Evolutionary conservation across 441 rosid genomes (phyloP), one percentile per base, ranked within the genome.

Genomic region (Flueggea neowawraea): DNA sequence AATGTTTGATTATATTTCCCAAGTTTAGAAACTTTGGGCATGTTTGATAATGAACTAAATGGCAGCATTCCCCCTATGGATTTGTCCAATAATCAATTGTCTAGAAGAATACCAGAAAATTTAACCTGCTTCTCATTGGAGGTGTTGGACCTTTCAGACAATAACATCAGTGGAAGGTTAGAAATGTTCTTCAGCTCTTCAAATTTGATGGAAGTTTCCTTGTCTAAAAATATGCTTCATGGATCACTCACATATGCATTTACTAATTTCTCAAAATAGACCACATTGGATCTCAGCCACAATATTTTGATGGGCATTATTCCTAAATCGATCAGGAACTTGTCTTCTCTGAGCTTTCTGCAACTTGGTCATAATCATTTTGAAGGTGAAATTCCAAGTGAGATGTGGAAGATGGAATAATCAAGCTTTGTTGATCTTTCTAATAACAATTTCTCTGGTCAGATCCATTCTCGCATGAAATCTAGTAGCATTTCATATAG

Each of bases 51-150:
- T n/a, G n/a, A n/a, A n/a, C n/a, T n/a, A n/a, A n/a, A n/a, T n/a
- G 71, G 73, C 16, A 15, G 10, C 52, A 61, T 74, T 54, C 66
- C 71, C 12, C 50, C 62, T 16, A 57, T 58, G 53, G 65, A 57
- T 31, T 33, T 64, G 16, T 60, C 63, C 8, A 49, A 9, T 22
- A 49, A 60, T 12, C 8, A 16, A 5, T 49, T 60, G 63, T 15
- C 12, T 12, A 22, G 55, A 10, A 11, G 11, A n/a, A 48, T 45
- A 9, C 50, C 50, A 11, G 14, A 55, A 13, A 12, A 36, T 7
- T 65, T 33, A 0, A 62, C 57, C 2, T 10, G 57, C 31, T 12
- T 39, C 4, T 33, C 6, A 33, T 33, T 33, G 6, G 6, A 6
- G 39, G 10, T 43, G 39, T 44, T 68, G 14, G 10, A 1, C n/a